Evolutionary conservation across 805 yeast species (phyloP), one percentile per base, ranked within the genome.

Genomic region (Saturnispora bothae): DNA sequence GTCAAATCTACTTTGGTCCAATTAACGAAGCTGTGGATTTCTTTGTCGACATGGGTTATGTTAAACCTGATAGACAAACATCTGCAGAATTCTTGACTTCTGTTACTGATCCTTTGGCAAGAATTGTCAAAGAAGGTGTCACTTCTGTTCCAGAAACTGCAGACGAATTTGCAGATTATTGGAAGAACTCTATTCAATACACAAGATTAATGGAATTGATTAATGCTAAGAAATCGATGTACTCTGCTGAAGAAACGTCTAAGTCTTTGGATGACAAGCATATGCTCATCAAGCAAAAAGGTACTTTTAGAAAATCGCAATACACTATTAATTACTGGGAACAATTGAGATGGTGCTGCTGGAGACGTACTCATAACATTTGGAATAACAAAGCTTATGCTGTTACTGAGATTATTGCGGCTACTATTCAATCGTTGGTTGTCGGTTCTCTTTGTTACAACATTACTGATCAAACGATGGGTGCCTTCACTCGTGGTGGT

Each of bases 21-120:
- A 67, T 71, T 18, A 49, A 50, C 17, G 60, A 63, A 31, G 83
- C 80, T 15, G 72, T 65, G 54, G 66, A 58, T 12, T 78, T 64
- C 49, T 78, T 78, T 51, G 51, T 63, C 42, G 59, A 61, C 15
- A 73, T 77, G 81, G 84, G 84, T 29, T 78, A 63, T 62, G 61
- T 65, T 20, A 75, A 78, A 51, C 73, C 76, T 34, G 61, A 64
- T 37, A 70, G 83, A 64, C 77, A 74, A 66, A 73, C 82, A 4
- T 75, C 83, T 35, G 74, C 81, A 7, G 84, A 78, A 52, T 78
- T 64, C 52, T 67, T 78, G 50, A 77, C 83, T 14, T 67, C 82
- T 4, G 69, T 77, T 36, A 78, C 84, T 14, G 79, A 76, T 54
- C 82, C 79, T 13, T 68, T 66, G 21, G 81, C 76, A 43, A 68